phyloP scores from a whole-genome alignment of 768 basidiomycete species.

The Pleurotus citrinopileatus region DNA sequence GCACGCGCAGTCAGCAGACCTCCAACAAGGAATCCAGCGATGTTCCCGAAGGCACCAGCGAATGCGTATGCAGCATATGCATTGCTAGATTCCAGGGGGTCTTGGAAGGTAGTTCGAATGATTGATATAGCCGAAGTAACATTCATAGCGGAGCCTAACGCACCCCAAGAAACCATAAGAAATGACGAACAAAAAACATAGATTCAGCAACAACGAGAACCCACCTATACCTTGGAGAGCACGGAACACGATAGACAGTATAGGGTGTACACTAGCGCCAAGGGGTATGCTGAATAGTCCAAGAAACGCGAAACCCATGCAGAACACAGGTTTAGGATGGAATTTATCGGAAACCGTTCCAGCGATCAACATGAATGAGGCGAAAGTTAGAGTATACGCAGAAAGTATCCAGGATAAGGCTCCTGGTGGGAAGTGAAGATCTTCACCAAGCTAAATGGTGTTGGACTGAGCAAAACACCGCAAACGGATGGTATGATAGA shows the following conservation, averaged over 20 bases:
- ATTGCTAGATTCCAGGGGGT: slow-evolving; percentile 37
- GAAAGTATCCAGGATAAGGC: slow-evolving; percentile 34
- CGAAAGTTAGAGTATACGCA: slow-evolving; percentile 40
- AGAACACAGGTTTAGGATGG: slow-evolving; percentile 20
- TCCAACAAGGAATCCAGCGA: slow-evolving; percentile 35
- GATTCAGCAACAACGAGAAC: too few species aligned
- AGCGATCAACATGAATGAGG: slow-evolving; percentile 29
- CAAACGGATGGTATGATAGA: background rate
- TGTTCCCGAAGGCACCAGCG: slow-evolving; percentile 42
- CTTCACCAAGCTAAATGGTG: background rate
- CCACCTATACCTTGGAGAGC: slow-evolving; percentile 15
- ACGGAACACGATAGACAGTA: slow-evolving; percentile 13
- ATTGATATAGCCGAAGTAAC: slow-evolving; percentile 44
- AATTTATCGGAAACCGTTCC: slow-evolving; percentile 18
- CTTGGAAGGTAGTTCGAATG: slow-evolving; percentile 39
- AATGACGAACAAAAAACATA: background rate
- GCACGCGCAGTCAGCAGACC: slow-evolving; percentile 33
- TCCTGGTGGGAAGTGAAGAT: background rate
- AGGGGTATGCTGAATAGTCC: slow-evolving; percentile 11
- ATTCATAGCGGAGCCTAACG: slow-evolving; percentile 37
- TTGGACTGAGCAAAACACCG: background rate
- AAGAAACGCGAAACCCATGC: slow-evolving; percentile 9
- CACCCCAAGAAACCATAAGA: background rate
- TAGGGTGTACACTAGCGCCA: slow-evolving; percentile 7
- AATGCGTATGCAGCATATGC: slow-evolving; percentile 44